Base-by-base conservation (phyloP, 2,329 filamentous ascomycete genomes). In the Aspergillus viridinutans region DNA sequence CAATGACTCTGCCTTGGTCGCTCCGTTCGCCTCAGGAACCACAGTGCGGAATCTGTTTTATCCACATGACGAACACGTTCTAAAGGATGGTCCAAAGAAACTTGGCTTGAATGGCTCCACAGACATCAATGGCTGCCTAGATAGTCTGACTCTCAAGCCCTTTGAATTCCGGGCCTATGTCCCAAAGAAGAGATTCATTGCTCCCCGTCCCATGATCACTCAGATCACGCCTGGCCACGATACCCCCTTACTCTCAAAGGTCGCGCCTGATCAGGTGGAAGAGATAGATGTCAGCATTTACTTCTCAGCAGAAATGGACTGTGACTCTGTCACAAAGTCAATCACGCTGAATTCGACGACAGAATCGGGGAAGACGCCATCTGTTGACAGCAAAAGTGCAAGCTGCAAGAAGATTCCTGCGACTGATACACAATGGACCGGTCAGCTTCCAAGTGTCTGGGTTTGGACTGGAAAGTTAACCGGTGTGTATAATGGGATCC, bases 41-140 rank as follows among this genome's bases (percentile, higher is more conserved):
- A 82, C 76, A 1, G 84, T 88, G 59, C 83, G 82, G 65, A 87
- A 86, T 63, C 66, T 88, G 12, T 85, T 88, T 67, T 83, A 82
- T 64, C 84, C 85, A 0, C 85, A 83, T 62, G 83, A 85, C 25
- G 78, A 83, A 59, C 73, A 81, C 56, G 78, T 71, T 0, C 72
- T 88, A n/a, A 74, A 76, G 50, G 66, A 69, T 1, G 81, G 82
- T 1, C 68, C 74, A 1, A 69, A 75, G 4, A 73, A 72, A 29
- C 74, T 84, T 42, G 76, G 76, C 12, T 74, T 83, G 47, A 78
- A 80, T 54, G 76, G 76, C 2, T 80, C 79, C 0, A 73, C 67
- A 0, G 69, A 77, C 3, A 72, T 66, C 50, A 84, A 83, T 58
- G 86, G 85, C 1, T 88, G 85, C 62, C 63, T 86, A 3, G 70